Conservation (phyloP, 768 basidiomycete genomes). For the Hygrocybe punicea region DNA sequence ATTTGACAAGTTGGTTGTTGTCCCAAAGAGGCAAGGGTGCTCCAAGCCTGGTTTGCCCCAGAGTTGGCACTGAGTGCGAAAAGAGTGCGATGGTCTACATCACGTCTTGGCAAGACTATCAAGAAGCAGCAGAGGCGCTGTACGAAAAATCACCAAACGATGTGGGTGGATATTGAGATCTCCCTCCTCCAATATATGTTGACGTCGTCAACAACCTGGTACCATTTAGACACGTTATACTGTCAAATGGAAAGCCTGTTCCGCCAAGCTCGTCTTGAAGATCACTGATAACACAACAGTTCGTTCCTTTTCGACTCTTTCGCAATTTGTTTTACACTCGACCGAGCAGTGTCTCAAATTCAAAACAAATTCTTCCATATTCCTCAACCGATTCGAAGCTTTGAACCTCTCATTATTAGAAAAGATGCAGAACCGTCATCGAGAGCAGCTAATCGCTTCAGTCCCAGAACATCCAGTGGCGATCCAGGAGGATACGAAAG, state of each 20-base stretch:
- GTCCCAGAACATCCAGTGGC: slow-evolving; percentile 19
- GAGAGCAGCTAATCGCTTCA: slow-evolving; percentile 28
- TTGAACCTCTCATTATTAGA: slow-evolving; percentile 83
- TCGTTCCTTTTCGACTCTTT: slow-evolving; percentile 29
- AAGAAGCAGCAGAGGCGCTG: slow-evolving; percentile 83
- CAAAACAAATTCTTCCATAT: slow-evolving; percentile 91
- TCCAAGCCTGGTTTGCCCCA: too few species aligned
- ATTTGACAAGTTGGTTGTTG: too few species aligned
- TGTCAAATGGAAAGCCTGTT: slow-evolving; percentile 85
- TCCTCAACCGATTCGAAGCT: slow-evolving; percentile 93
- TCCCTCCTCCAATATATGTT: too few species aligned
- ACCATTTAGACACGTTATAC: slow-evolving; percentile 73
- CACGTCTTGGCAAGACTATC: slow-evolving; percentile 84
- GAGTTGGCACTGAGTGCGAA: not conserved
- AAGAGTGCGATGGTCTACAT: slow-evolving; percentile 72
- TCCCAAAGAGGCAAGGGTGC: too few species aligned
- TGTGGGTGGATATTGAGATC: slow-evolving; percentile 42
- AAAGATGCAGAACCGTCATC: slow-evolving; percentile 73
- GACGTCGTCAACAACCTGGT: not conserved
- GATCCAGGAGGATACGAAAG: slow-evolving; percentile 14
- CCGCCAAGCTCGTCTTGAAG: slow-evolving; percentile 88
- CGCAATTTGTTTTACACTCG: not conserved
- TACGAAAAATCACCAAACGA: slow-evolving; percentile 76
- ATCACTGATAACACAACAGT: slow-evolving; percentile 90
- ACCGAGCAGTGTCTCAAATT: slow-evolving; percentile 83